Percentiles rank a stretch among this genome's conserved stretches.
phyloP scores from a whole-genome alignment of 768 basidiomycete genomes.

The Collybia sordida region DNA sequence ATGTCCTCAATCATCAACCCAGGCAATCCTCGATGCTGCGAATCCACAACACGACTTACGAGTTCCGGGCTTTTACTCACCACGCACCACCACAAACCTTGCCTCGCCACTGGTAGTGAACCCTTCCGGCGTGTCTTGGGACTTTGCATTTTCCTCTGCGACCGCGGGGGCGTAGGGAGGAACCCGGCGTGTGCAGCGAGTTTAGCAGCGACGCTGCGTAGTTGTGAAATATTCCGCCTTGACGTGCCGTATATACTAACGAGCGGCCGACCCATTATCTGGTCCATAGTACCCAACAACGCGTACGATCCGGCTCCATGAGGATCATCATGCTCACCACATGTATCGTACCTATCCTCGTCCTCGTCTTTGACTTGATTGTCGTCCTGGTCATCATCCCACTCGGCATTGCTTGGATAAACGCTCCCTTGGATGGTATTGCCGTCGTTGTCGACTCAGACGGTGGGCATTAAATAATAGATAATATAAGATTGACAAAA shows the following conservation, averaged over 20 bases:
- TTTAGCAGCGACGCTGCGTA: conserved; percentile 22
- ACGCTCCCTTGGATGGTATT: conserved; percentile 16
- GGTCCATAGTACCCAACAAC: not conserved
- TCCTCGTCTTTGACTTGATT: not conserved
- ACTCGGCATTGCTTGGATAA: conserved; percentile 1
- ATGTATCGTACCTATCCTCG: conserved; percentile 13
- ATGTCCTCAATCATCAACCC: conserved; percentile 11
- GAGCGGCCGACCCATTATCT: not conserved
- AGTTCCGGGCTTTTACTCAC: conserved; percentile 24
- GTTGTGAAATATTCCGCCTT: conserved; percentile 19
- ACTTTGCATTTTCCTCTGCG: conserved; percentile 5
- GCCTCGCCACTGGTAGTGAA: conserved; percentile 5
- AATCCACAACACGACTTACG: conserved; percentile 25
- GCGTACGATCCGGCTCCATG: no score
- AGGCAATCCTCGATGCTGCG: conserved; percentile 21
- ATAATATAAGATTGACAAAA: conserved; percentile 4
- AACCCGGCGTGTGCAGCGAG: conserved; percentile 26
- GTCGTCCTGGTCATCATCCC: conserved; percentile 3
- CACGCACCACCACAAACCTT: conserved; percentile 31
- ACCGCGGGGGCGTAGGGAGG: conserved; percentile 12
- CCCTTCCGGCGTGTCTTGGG: not conserved
- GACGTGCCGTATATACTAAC: conserved; percentile 23
- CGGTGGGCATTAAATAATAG: conserved; percentile 14
- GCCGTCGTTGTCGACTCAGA: conserved; percentile 22
- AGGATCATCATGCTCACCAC: conserved; percentile 22